These are phyloP conservation scores for Aspergillus nidulans DNA, from an alignment of 495 filamentous ascomycete genomes.

Conservation along the genomic window DNA sequence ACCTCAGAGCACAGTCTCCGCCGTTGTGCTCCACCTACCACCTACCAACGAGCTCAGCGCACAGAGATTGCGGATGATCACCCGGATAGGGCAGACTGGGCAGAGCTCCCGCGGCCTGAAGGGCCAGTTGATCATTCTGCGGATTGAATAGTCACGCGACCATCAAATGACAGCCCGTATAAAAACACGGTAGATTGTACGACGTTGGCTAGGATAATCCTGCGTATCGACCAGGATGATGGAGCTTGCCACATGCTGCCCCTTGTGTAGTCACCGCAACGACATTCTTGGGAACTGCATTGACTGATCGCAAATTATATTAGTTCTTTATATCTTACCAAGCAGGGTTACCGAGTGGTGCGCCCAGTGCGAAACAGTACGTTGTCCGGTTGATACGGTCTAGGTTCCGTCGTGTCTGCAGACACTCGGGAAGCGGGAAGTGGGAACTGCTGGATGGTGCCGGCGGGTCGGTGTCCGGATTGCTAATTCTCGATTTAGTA, in stretches of 20 bases:
- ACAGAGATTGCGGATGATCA: neutral
- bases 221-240: neutral
- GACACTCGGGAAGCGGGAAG: neutral
- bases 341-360: neutral
- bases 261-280: neutral
- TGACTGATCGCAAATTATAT: neutral
- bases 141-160: neutral
- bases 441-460: neutral
- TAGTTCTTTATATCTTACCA: neutral
- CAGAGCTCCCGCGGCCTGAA: neutral
- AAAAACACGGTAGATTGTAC: neutral
- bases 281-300: neutral
- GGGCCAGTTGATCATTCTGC: neutral
- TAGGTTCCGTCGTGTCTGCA: neutral
- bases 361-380: neutral
- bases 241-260: neutral
- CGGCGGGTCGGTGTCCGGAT: neutral
- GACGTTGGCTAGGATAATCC: neutral
- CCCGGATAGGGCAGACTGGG: neutral
- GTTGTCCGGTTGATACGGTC: neutral
- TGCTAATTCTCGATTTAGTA: too few species aligned
- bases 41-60: neutral
- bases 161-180: neutral
- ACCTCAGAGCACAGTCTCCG: neutral
- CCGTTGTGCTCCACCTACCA: neutral